Evolutionary conservation across 164 flowering plant species (phyloP), one percentile per base, ranked within the genome.

Genomic region (Tetracentron sinense): DNA sequence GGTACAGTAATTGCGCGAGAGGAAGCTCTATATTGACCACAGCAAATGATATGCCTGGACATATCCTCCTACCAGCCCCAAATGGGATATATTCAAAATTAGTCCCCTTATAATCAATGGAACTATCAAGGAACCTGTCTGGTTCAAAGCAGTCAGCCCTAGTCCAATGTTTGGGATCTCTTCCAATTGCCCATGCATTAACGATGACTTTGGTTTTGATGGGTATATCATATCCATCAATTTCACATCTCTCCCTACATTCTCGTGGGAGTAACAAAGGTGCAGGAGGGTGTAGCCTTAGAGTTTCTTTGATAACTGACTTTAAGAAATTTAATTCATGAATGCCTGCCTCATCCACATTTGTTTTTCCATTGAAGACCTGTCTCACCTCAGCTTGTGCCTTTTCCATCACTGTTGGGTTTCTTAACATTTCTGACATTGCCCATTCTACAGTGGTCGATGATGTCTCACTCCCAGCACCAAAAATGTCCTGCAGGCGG

Each of bases 31-130:
- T 15, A 42, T 57, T 57, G 47, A 21, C n/a, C 19, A 56, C 17
- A 33, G 48, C 69, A 49, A 65, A 65, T n/a, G 25, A 17, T 14
- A 57, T 35, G 6, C 69, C 62, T 4, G 62, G 62, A 21, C 69
- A 65, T 7, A 65, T 35, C 55, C 68, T 65, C 21, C 68, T 8
- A 22, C 68, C 68, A 1, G 68, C 68, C 2, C 68, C 61, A 33
- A n/a, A n/a, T n/a, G n/a, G n/a, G n/a, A n/a, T n/a, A n/a, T n/a
- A n/a, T n/a, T n/a, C n/a, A n/a, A n/a, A n/a, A n/a, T n/a, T 23
- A 16, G 16, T 16, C 4, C 69, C 69, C 35, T 50, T 58, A 25
- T 21, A 56, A 65, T 58, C 69, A 8, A 65, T 22, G 4, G 21
- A 33, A 7, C 16, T 31, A 21, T 33, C 46, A 16, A 21, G 22